Base-by-base conservation (phyloP, 2,329 filamentous ascomycete species). In the Fusarium paranaense region DNA sequence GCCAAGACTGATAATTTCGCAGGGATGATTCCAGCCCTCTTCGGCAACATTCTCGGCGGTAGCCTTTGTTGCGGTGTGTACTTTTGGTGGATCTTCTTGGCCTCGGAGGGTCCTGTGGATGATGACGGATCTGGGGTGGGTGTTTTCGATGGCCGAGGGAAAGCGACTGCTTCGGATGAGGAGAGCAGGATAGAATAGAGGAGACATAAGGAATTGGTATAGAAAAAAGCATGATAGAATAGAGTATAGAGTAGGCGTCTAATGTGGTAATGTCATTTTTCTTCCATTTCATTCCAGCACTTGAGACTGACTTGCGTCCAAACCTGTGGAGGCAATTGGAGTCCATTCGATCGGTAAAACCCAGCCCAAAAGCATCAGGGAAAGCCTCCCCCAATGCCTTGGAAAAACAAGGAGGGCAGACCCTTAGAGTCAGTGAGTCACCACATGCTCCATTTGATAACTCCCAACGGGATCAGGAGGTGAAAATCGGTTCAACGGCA, bases 11-110 rank as follows among this genome's bases (percentile, higher is more conserved):
- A 77, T 13, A 2, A 5, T 6, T 2, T 2, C 0, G 18, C 40
- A 76, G 75, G 75, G 2, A 85, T 90, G 72, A 87, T 90, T 27
- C 89, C 88, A 0, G 83, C 87, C 0, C 70, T 86, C 4, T 76
- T 90, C 4, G 88, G 88, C 0, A 90, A 90, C 64, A 86, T 88
- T n/a, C 73, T 90, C 5, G 88, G 88, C 2, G 89, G 88, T 0
- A 84, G 81, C 0, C 40, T 89, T 0, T 90, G 90, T 70, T 85
- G 85, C n/a, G 88, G 85, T 5, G 83, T 81, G 0, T 85, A 77
- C 33, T 76, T 73, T 22, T 77, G 75, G 75, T 77, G 75, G 75
- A 78, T 78, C 69, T 77, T 76, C 40, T 33, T 73, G 42, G 64
- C 50, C 1, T 45, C 25, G 16, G 70, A 70, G 25, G 18, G 25